Percentiles rank a stretch among this genome's conserved stretches.
phyloP scores from a whole-genome alignment of 208 protist species.

The Phytomonas serpens region DNA sequence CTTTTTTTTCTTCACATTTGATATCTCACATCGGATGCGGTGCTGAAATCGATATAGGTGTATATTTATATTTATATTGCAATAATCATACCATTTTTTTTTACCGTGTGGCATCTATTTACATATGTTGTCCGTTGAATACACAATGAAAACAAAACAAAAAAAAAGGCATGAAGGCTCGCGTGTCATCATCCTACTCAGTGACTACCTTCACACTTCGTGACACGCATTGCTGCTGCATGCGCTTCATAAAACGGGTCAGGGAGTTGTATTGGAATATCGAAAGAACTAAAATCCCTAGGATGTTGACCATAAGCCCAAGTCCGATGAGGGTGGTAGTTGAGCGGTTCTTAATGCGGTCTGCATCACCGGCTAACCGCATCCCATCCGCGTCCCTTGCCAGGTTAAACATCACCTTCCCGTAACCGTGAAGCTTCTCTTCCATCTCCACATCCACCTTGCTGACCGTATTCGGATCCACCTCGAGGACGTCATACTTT shows the following conservation, averaged over 20 bases:
- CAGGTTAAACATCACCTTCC: constrained; percentile 36
- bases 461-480: constrained; percentile 32
- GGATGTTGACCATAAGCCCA: constrained; percentile 39
- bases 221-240: not conserved
- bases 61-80: constrained; percentile 7
- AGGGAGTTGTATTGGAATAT: constrained; percentile 45
- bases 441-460: constrained; percentile 44
- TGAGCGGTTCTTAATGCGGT: constrained; percentile 36
- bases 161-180: constrained; percentile 1
- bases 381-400: constrained; percentile 32
- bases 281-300: constrained; percentile 42
- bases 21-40: too few species aligned
- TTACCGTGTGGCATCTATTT: not conserved
- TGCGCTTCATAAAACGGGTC: constrained; percentile 34
- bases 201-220: too few species aligned
- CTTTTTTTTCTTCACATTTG: too few species aligned
- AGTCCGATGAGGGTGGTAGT: constrained; percentile 30
- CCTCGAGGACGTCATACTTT: constrained; percentile 41
- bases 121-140: not conserved
- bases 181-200: constrained; percentile 1
- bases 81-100: not conserved
- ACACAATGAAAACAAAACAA: constrained; percentile 8
- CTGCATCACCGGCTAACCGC: constrained; percentile 30
- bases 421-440: constrained; percentile 41
- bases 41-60: not conserved